A percentile compares a stretch with the other conserved stretches of the same genome.
phyloP scores from a whole-genome alignment of 2,329 filamentous ascomycete species.

The Nigrograna mackinnonii region DNA sequence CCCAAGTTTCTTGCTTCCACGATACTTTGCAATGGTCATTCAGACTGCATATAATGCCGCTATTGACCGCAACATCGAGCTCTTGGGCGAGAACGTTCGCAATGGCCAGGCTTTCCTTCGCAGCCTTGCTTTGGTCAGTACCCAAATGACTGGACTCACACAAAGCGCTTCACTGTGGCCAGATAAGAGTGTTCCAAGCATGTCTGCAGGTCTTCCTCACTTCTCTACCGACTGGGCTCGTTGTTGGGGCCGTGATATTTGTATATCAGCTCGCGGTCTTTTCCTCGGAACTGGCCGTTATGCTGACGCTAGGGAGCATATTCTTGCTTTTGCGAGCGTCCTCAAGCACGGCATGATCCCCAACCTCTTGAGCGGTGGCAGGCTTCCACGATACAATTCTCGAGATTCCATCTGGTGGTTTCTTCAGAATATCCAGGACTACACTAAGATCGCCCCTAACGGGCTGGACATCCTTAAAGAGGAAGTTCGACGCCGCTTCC shows the following conservation, averaged over 20 bases:
- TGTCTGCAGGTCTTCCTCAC: slow-evolving; percentile 92
- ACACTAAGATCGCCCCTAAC: slow-evolving; percentile 77
- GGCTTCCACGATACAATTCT: slow-evolving; percentile 89
- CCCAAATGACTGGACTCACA: slow-evolving; percentile 87
- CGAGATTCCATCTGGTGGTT: slow-evolving; percentile 98
- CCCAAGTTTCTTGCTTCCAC: slow-evolving; percentile 85
- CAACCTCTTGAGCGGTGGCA: slow-evolving; percentile 86
- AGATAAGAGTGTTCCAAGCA: slow-evolving; percentile 77
- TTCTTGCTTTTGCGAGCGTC: slow-evolving; percentile 91
- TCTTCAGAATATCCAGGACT: slow-evolving; percentile 94
- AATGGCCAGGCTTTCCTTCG: slow-evolving; percentile 88
- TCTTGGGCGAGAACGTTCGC: slow-evolving; percentile 77
- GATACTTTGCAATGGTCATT: slow-evolving; percentile 90
- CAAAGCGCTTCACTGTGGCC: slow-evolving; percentile 92
- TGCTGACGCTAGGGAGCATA: slow-evolving; percentile 88
- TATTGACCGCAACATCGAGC: slow-evolving; percentile 73
- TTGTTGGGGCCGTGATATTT: slow-evolving; percentile 97
- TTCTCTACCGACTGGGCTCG: slow-evolving; percentile 93
- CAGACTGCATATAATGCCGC: slow-evolving; percentile 87
- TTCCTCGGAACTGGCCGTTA: slow-evolving; percentile 88
- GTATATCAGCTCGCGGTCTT: slow-evolving; percentile 92
- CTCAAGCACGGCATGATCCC: slow-evolving; percentile 99
- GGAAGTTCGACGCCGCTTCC: slow-evolving; percentile 79
- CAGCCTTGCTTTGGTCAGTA: slow-evolving; percentile 84
- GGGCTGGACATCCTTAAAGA: slow-evolving; percentile 75